Conservation (phyloP, 139 green algal genomes). For the Asterochloris sp. region DNA sequence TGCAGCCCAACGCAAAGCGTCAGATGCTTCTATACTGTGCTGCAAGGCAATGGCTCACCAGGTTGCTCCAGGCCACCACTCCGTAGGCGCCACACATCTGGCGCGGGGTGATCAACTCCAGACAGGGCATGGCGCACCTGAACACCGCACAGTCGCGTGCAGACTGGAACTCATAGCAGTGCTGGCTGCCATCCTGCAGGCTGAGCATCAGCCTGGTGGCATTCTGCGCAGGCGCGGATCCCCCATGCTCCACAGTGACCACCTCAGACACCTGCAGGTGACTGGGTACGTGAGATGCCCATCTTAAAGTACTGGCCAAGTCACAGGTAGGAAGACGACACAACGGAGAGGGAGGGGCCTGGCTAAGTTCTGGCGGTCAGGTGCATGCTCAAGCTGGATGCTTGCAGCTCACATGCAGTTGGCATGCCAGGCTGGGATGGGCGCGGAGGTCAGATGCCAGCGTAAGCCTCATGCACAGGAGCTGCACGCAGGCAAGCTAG, state of each 20-base stretch:
- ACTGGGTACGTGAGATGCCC: neutral
- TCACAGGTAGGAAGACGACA: neutral
- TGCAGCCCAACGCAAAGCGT: neutral
- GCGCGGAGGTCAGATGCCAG: neutral
- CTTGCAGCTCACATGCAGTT: neutral
- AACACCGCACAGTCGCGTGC: slow-evolving; percentile 3
- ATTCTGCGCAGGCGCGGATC: neutral
- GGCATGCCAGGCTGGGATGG: neutral
- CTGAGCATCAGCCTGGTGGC: neutral
- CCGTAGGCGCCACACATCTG: neutral
- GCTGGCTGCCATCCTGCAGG: neutral
- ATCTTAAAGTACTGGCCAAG: neutral
- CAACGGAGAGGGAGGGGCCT: neutral
- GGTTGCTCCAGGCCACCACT: neutral
- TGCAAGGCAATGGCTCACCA: neutral
- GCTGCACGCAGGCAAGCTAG: neutral
- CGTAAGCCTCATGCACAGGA: neutral
- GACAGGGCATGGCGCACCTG: neutral
- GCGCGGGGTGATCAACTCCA: neutral
- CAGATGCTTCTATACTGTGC: neutral
- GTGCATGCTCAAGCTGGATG: neutral
- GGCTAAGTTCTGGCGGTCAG: neutral
- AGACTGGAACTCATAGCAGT: slow-evolving; percentile 12
- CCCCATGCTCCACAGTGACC: slow-evolving; percentile 4
- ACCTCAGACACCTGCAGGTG: slow-evolving; percentile 14